Evolutionary conservation across 192 early-diverging fungal genomes (phyloP), one percentile per base, ranked within the genome.

Genomic region (Linnemannia exigua): DNA sequence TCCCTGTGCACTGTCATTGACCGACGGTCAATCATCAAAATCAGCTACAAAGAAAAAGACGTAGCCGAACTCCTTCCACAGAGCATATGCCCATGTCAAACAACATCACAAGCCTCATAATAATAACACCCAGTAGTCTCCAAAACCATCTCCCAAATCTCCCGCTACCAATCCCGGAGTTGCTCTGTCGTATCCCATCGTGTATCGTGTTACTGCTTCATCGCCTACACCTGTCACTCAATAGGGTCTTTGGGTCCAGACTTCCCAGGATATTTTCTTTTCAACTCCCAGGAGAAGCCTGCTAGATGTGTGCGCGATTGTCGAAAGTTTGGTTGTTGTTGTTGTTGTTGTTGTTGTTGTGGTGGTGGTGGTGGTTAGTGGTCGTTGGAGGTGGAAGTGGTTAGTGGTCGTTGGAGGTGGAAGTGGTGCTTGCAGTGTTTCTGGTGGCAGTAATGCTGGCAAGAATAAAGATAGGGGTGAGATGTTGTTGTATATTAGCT

Each of bases 221-320:
- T 75, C 25, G 73, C 47, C 50, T 86, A 78, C 74, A 86, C 79
- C 63, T 86, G 83, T 80, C 83, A 35, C 83, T 79, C 68, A 86
- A 47, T 38, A 86, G 25, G 3, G 78, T 74, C 31, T 80, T 28
- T 14, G 17, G 68, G 68, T 86, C 83, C 67, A 86, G 33, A 11
- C 35, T n/a, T 28, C 78, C 51, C 31, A 86, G 61, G 48, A 86
- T 86, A 77, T 79, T 63, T 77, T 78, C 74, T 86, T 86, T 41
- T n/a, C n/a, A 86, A 67, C 66, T 86, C 83, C 77, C 77, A 86
- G 3, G 83, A 78, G 11, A 86, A 22, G 3, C 67, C 67, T 0
- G 83, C 77, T 31, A 86, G 73, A 9, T 74, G 76, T 7, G 74
- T 78, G 28, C 74, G 67, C 22, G 58, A 70, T 0, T 68, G 52